Percentiles rank a stretch among this genome's conserved stretches.
Evolutionary conservation across 768 basidiomycete species (phyloP).

Genomic region (Coprinopsis cinerea): DNA sequence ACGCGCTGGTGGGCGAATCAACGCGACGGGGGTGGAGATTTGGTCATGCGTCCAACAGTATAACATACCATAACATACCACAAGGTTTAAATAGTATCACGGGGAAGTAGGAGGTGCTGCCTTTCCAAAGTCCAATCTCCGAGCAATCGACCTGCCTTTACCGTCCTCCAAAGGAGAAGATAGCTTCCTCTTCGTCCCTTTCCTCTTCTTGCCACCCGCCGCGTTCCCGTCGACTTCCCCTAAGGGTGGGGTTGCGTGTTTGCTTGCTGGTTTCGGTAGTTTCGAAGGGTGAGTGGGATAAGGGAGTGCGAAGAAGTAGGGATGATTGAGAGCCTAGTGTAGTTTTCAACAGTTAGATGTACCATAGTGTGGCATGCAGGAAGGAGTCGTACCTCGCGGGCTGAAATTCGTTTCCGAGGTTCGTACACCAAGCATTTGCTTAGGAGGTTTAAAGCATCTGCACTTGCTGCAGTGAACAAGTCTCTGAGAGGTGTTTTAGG

Average conservation of each 20-base stretch:
- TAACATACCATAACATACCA: too few relatives aligned
- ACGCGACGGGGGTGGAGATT: too few relatives aligned
- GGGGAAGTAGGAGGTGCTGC: slow-evolving; percentile 33
- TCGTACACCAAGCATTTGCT: slow-evolving; percentile 78
- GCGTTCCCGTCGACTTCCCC: slow-evolving; percentile 79
- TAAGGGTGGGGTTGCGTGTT: slow-evolving; percentile 45
- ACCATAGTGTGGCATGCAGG: not conserved
- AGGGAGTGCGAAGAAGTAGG: slow-evolving; percentile 84
- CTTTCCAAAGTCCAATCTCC: slow-evolving; percentile 67
- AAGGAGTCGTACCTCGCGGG: slow-evolving; percentile 57
- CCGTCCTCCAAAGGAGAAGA: slow-evolving; percentile 49
- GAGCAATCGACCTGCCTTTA: slow-evolving; percentile 53
- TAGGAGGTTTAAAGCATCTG: slow-evolving; percentile 80
- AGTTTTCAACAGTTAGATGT: slow-evolving; percentile 1
- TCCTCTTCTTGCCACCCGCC: slow-evolving; percentile 36
- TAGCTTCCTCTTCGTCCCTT: slow-evolving; percentile 66
- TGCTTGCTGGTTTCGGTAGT: slow-evolving; percentile 67
- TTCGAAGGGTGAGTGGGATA: slow-evolving; percentile 85
- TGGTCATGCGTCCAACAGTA: too few relatives aligned
- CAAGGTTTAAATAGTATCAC: too few relatives aligned
- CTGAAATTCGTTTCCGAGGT: slow-evolving; percentile 74
- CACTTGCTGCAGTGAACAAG: slow-evolving; percentile 86
- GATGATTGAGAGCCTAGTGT: slow-evolving; percentile 71
- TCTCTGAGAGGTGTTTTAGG: slow-evolving; percentile 77
- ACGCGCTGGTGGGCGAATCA: too few relatives aligned